A percentile compares a stretch with the other conserved stretches of the same genome.
Evolutionary conservation across 176 grass and related monocot genomes (phyloP).

Genomic region (Eleusine coracana): DNA sequence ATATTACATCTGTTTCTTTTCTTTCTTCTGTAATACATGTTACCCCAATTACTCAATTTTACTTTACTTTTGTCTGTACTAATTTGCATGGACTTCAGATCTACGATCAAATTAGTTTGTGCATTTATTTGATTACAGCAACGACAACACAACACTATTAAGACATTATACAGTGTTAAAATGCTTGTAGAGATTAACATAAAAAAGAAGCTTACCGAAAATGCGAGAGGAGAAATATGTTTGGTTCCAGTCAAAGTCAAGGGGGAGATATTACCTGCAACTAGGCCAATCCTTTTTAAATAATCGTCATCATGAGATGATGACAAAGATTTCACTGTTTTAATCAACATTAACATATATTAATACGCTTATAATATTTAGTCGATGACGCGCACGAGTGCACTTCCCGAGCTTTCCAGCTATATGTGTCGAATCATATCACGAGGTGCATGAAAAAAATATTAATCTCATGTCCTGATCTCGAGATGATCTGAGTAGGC

Average conservation of each 20-base stretch:
- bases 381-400: slow-evolving; percentile 83
- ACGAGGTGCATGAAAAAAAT: slow-evolving; percentile 51
- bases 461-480: slow-evolving; percentile 57
- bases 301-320: slow-evolving; percentile 65
- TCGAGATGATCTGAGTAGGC: slow-evolving; percentile 53
- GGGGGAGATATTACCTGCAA: slow-evolving; percentile 40
- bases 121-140: slow-evolving; percentile 25
- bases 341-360: slow-evolving; percentile 52
- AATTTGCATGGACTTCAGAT: slow-evolving; percentile 37
- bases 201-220: not conserved
- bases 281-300: slow-evolving; percentile 52
- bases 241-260: slow-evolving; percentile 74
- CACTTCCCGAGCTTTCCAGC: slow-evolving; percentile 90
- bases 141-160: slow-evolving; percentile 13
- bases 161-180: slow-evolving; percentile 43
- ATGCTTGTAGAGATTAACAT: slow-evolving; percentile 19
- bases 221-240: slow-evolving; percentile 21
- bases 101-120: slow-evolving; percentile 17
- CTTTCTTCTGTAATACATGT: slow-evolving; percentile 30
- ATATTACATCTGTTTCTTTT: slow-evolving; percentile 22
- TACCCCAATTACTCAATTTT: slow-evolving; percentile 27
- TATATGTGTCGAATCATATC: slow-evolving; percentile 73
- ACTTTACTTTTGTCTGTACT: slow-evolving; percentile 33
- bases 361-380: slow-evolving; percentile 57
- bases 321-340: slow-evolving; percentile 89